A percentile compares a stretch with the other conserved stretches of the same genome.
These are phyloP conservation scores for Fallopia convolvulus DNA, from an alignment of 148 eudicot genomes.

Conservation along the genomic window DNA sequence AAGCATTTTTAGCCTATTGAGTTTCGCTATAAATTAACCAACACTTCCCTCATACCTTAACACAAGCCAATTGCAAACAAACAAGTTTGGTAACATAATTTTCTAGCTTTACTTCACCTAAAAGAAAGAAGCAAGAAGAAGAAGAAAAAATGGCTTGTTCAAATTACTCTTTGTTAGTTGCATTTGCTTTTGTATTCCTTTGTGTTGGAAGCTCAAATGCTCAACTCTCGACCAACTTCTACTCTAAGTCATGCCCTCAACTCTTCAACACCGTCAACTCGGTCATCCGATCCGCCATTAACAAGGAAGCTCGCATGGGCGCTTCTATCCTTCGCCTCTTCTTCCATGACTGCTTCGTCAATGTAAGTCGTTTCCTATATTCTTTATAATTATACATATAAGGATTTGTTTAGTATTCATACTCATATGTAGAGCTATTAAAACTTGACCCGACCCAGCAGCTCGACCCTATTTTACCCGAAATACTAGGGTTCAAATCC, in stretches of 20 bases:
- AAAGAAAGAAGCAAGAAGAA: too few relatives aligned
- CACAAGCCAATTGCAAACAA: slow-evolving; percentile 11
- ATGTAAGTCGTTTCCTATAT: slow-evolving; percentile 27
- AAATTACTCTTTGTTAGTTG: slow-evolving; percentile 16
- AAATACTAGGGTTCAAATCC: too few relatives aligned
- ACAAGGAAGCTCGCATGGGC: slow-evolving; percentile 72
- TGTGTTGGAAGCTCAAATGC: slow-evolving; percentile 52
- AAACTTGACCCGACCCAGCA: too few relatives aligned
- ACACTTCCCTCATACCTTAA: background rate
- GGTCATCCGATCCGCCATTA: slow-evolving; percentile 45
- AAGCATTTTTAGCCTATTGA: background rate
- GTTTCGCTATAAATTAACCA: background rate
- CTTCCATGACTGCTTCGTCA: slow-evolving; percentile 92
- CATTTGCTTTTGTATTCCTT: slow-evolving; percentile 28
- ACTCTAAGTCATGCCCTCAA: slow-evolving; percentile 64
- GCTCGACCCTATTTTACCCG: too few relatives aligned
- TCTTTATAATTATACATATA: too few relatives aligned
- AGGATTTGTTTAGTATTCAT: too few relatives aligned
- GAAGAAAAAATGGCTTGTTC: slow-evolving; percentile 38
- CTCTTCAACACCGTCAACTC: slow-evolving; percentile 36
- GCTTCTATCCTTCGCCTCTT: slow-evolving; percentile 79
- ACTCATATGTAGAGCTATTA: too few relatives aligned
- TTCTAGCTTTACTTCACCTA: too few relatives aligned
- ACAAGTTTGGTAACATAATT: slow-evolving; percentile 20
- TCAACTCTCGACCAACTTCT: slow-evolving; percentile 51